Conservation (phyloP, 768 basidiomycete genomes). For the Mycena maculata region DNA sequence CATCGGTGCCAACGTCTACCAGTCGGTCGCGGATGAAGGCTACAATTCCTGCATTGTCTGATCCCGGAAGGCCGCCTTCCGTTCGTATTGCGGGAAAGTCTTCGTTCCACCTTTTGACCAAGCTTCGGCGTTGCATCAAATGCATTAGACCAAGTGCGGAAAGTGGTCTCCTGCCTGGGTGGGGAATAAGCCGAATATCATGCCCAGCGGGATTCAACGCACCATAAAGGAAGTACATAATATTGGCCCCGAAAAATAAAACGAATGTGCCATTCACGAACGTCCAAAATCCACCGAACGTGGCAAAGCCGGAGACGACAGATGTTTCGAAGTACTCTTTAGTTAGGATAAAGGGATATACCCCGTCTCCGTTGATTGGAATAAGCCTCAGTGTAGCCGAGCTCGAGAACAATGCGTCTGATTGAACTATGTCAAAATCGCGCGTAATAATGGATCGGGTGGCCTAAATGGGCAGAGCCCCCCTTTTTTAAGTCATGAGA, state of each 20-base stretch:
- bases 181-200: not conserved
- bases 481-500: too few species aligned
- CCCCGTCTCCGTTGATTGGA: too few species aligned
- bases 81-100: not conserved
- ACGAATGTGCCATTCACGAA: slow-evolving; percentile 10
- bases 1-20: too few species aligned
- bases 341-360: too few species aligned
- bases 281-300: slow-evolving; percentile 17
- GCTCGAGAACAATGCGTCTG: too few species aligned
- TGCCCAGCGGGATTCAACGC: not conserved
- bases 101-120: not conserved
- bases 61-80: too few species aligned
- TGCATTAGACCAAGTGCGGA: not conserved
- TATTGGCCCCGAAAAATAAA: slow-evolving; percentile 4
- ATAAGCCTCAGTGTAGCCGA: too few species aligned
- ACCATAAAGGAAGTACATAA: slow-evolving; percentile 9
- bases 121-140: not conserved
- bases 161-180: not conserved
- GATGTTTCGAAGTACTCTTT: not conserved
- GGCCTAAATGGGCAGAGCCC: too few species aligned
- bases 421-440: too few species aligned
- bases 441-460: too few species aligned
- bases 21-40: too few species aligned
- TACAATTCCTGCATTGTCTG: too few species aligned
- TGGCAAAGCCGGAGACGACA: not conserved